Evolutionary conservation across 164 flowering plant genomes (phyloP).

Genomic region (Aristolochia contorta): DNA sequence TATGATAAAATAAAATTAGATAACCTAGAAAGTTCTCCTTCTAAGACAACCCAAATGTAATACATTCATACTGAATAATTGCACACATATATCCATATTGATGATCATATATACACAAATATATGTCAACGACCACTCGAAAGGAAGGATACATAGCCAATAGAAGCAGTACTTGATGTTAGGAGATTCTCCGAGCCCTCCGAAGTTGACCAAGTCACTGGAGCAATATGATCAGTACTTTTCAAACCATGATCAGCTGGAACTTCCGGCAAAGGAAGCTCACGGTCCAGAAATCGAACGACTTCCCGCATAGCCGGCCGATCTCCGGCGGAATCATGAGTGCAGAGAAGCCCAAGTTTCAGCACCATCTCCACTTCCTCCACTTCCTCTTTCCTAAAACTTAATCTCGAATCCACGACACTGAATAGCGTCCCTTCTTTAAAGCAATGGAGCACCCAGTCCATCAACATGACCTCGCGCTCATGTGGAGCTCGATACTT

Average conservation of each 20-base stretch:
- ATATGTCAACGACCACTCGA: background rate
- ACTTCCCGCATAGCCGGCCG: conserved; percentile 11
- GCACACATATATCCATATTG: too few relatives aligned
- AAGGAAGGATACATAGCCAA: background rate
- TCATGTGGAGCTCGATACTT: background rate
- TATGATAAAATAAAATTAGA: too few relatives aligned
- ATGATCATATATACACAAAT: too few relatives aligned
- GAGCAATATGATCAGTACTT: background rate
- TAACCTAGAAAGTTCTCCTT: too few relatives aligned
- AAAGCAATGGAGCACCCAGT: conserved; percentile 11
- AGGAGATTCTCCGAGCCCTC: background rate
- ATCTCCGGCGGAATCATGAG: conserved; percentile 9
- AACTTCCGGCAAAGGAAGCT: background rate
- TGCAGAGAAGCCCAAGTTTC: conserved; percentile 21
- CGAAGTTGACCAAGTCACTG: background rate
- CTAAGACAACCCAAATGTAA: too few relatives aligned
- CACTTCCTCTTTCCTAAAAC: conserved; percentile 2
- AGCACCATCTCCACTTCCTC: conserved; percentile 12
- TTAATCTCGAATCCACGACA: conserved; percentile 15
- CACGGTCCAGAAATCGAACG: conserved; percentile 1
- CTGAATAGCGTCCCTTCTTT: conserved; percentile 9
- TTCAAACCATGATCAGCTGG: background rate
- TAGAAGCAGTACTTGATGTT: background rate
- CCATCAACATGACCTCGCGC: conserved; percentile 3
- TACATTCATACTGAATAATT: too few relatives aligned